Conservation (phyloP, 2,329 filamentous ascomycete species). For the Ceratocystis eucalypticola region DNA sequence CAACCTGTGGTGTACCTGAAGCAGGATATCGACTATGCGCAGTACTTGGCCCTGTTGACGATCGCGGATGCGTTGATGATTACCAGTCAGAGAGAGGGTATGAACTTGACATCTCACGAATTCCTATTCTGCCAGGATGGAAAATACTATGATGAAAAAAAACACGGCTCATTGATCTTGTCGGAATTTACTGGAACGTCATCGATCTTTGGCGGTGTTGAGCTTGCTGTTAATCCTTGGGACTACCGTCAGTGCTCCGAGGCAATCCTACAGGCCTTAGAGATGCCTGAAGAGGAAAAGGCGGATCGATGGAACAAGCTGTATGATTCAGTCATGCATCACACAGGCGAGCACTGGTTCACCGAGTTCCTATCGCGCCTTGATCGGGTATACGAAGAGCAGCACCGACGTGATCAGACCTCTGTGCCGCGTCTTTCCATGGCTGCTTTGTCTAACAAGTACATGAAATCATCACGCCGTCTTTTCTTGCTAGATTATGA, state of each 20-base stretch:
- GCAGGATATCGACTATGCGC: constrained; percentile 83
- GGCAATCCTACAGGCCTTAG: constrained; percentile 68
- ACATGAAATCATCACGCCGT: constrained; percentile 51
- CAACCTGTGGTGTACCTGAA: constrained; percentile 88
- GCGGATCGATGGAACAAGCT: constrained; percentile 59
- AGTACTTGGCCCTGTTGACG: constrained; percentile 83
- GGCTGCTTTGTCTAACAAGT: constrained; percentile 48
- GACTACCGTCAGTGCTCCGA: constrained; percentile 80
- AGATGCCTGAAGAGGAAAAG: constrained; percentile 67
- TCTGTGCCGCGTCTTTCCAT: constrained; percentile 75
- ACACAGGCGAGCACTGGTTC: constrained; percentile 80
- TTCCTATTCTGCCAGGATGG: constrained; percentile 90
- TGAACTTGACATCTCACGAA: constrained; percentile 93
- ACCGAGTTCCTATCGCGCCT: constrained; percentile 59
- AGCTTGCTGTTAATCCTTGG: constrained; percentile 87
- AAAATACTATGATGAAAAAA: constrained; percentile 52
- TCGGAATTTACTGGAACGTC: constrained; percentile 93
- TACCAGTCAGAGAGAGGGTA: constrained; percentile 86
- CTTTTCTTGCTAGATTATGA: constrained; percentile 91
- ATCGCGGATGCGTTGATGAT: constrained; percentile 89
- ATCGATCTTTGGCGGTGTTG: constrained; percentile 66
- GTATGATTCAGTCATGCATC: constrained; percentile 57
- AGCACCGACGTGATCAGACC: constrained; percentile 70
- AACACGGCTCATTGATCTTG: constrained; percentile 76
- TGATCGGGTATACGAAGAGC: constrained; percentile 65